Evolutionary conservation across 768 basidiomycete species (phyloP).

Genomic region (Hortiboletus campestris): DNA sequence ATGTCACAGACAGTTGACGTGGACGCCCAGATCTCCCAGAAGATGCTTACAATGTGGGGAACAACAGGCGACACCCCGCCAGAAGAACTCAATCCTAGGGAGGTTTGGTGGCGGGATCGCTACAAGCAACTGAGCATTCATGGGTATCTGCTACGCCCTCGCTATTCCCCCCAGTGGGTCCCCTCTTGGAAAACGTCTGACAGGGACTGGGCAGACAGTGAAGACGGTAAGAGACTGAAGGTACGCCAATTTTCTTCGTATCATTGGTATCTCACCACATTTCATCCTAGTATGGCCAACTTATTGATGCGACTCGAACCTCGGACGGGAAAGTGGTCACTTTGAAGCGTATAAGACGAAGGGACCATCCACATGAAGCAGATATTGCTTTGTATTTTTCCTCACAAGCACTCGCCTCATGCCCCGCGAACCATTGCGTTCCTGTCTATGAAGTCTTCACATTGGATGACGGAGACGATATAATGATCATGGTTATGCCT

Average conservation of each 20-base stretch:
- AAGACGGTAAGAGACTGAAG: background rate
- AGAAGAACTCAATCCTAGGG: conserved; percentile 6
- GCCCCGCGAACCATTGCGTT: conserved; percentile 27
- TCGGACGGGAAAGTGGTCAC: conserved; percentile 28
- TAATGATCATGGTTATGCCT: conserved; percentile 32
- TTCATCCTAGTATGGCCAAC: background rate
- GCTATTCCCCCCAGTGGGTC: conserved; percentile 13
- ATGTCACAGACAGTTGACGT: background rate
- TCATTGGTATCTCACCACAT: background rate
- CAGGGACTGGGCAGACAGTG: background rate
- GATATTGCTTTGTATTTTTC: conserved; percentile 24
- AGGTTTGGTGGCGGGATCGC: conserved; percentile 10
- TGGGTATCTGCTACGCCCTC: conserved; percentile 12
- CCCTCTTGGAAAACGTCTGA: conserved; percentile 10
- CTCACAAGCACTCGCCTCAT: background rate
- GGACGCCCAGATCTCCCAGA: background rate
- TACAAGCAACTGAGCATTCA: background rate
- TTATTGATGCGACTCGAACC: conserved; percentile 31
- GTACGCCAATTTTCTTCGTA: background rate
- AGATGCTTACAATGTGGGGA: background rate
- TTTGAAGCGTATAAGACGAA: conserved; percentile 27
- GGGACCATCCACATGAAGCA: conserved; percentile 19
- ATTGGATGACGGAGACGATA: conserved; percentile 3
- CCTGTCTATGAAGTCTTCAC: conserved; percentile 22
- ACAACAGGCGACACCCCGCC: background rate